phyloP scores from a whole-genome alignment of 1,139 yeast species.

The Candida pseudoviswanathii region DNA sequence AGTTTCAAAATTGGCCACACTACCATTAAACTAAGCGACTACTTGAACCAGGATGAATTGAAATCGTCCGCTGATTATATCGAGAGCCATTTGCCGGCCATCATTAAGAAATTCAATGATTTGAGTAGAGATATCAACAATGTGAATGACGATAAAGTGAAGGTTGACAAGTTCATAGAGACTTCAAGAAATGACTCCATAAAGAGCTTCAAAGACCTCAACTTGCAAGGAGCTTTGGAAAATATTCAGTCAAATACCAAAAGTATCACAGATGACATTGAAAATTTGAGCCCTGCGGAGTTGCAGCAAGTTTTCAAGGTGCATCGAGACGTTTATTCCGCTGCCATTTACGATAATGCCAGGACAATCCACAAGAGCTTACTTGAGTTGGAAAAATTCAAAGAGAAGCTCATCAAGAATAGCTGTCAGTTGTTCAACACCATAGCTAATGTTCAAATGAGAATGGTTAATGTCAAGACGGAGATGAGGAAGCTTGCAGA shows the following conservation, averaged over 20 bases:
- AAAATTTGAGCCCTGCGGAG: constrained; percentile 16
- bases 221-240: constrained; percentile 10
- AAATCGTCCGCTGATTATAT: constrained; percentile 26
- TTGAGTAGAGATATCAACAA: constrained; percentile 33
- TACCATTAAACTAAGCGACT: constrained; percentile 22
- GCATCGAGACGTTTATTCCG: constrained; percentile 20
- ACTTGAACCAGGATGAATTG: constrained; percentile 30
- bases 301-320: constrained; percentile 18
- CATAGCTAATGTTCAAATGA: constrained; percentile 44
- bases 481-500: constrained; percentile 25
- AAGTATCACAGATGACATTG: constrained; percentile 20
- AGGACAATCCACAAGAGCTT: constrained; percentile 18
- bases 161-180: constrained; percentile 37
- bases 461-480: constrained; percentile 37
- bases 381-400: constrained; percentile 26
- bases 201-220: constrained; percentile 26
- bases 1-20: constrained; percentile 18
- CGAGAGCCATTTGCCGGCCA: constrained; percentile 29
- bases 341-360: constrained; percentile 18
- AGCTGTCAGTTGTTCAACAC: constrained; percentile 30
- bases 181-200: constrained; percentile 38
- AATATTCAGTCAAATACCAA: constrained; percentile 7
- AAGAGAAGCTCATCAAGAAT: constrained; percentile 24
- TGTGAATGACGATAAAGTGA: constrained; percentile 30
- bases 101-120: constrained; percentile 41